Percentiles rank a stretch among this genome's conserved stretches.
phyloP scores from a whole-genome alignment of 306 rosid genomes.

The Cucumis sativus region DNA sequence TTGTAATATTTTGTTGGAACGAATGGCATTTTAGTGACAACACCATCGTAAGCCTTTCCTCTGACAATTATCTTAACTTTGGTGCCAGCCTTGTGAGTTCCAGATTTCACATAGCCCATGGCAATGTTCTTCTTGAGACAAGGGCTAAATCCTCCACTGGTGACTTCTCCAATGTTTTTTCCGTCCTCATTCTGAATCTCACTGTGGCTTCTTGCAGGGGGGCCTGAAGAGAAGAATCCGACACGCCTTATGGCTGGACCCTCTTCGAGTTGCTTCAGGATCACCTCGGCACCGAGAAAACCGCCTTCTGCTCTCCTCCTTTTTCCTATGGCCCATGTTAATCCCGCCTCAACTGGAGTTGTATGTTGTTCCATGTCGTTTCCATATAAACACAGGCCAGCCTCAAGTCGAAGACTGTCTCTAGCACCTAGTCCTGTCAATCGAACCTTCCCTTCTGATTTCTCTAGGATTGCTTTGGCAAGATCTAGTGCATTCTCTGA shows the following conservation, averaged over 20 bases:
- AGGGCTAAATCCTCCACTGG: constrained; percentile 99
- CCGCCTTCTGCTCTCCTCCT: constrained; percentile 98
- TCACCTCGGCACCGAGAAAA: constrained; percentile 79
- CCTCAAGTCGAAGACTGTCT: constrained; percentile 94
- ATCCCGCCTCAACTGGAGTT: constrained; percentile 94
- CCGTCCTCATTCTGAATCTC: constrained; percentile 84
- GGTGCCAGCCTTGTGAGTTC: constrained; percentile 89
- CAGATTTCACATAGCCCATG: constrained; percentile 95
- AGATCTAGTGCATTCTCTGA: constrained; percentile 77
- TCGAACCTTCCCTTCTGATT: constrained; percentile 81
- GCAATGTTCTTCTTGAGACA: constrained; percentile 94
- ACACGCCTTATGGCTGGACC: constrained; percentile 86
- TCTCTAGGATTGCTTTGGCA: constrained; percentile 88
- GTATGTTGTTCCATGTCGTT: constrained; percentile 88
- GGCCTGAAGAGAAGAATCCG: constrained; percentile 83
- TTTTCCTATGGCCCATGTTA: constrained; percentile 95
- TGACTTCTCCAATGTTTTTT: constrained; percentile 73
- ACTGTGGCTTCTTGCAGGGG: constrained; percentile 93
- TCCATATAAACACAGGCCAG: constrained; percentile 87
- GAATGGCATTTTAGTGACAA: constrained; percentile 89
- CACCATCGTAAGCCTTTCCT: constrained; percentile 85
- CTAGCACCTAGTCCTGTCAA: constrained; percentile 94
- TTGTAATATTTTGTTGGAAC: constrained; percentile 93
- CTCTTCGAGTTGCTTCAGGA: constrained; percentile 63
- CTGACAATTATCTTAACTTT: constrained; percentile 75